Evolutionary conservation across 495 filamentous ascomycete genomes (phyloP).

Genomic region (Lophiotrema nucula): DNA sequence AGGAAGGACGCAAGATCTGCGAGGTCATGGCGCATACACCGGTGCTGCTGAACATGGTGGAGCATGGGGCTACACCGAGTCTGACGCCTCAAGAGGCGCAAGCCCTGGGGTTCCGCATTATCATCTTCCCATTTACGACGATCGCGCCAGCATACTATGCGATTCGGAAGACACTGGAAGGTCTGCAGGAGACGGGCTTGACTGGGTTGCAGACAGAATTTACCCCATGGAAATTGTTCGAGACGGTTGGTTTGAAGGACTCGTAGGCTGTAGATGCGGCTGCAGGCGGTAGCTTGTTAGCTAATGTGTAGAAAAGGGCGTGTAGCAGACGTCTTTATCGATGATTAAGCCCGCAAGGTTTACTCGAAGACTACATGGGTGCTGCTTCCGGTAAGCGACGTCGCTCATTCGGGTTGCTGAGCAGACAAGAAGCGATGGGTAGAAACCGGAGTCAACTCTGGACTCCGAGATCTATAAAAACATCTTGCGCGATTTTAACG

Average conservation of each 20-base stretch:
- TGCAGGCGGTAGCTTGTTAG: conserved; percentile 53
- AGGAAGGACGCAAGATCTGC: conserved; percentile 18
- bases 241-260: conserved; percentile 59
- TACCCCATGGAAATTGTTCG: conserved; percentile 51
- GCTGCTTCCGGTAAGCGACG: too few species aligned
- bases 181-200: conserved; percentile 22
- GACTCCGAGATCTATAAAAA: too few species aligned
- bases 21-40: conserved; percentile 25
- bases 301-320: conserved; percentile 11
- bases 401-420: too few species aligned
- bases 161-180: conserved; percentile 21
- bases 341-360: too few species aligned
- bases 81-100: conserved; percentile 28
- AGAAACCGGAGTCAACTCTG: too few species aligned
- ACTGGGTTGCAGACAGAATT: conserved; percentile 9
- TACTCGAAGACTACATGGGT: too few species aligned
- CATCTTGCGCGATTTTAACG: too few species aligned
- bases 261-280: conserved; percentile 56
- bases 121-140: conserved; percentile 28
- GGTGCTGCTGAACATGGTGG: conserved; percentile 30
- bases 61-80: conserved; percentile 27
- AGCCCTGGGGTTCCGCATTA: conserved; percentile 29
- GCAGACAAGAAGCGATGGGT: too few species aligned
- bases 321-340: too few species aligned
- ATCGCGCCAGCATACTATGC: conserved; percentile 24